These are phyloP conservation scores for Aspergillus panamensis DNA, from an alignment of 495 filamentous ascomycete species.

Conservation along the genomic window DNA sequence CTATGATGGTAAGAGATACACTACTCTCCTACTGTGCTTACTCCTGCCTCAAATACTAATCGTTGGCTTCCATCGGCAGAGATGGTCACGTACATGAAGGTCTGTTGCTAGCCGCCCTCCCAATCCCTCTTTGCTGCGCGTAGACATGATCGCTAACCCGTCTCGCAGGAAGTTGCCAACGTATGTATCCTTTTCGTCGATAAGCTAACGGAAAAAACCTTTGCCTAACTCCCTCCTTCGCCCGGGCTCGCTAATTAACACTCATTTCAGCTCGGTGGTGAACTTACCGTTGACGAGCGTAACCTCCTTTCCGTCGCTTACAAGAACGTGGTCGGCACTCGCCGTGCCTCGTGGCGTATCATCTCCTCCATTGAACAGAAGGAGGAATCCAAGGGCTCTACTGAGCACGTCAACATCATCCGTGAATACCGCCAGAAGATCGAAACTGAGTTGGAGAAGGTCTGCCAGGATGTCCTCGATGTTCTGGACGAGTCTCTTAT, in stretches of 20 bases:
- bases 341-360: constrained; percentile 98
- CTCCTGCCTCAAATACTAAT: constrained; percentile 24
- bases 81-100: constrained; percentile 99
- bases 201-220: background rate
- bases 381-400: constrained; percentile 98
- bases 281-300: constrained; percentile 94
- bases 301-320: constrained; percentile 98
- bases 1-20: constrained; percentile 79
- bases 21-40: constrained; percentile 6
- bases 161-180: constrained; percentile 86
- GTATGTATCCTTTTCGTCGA: constrained; percentile 46
- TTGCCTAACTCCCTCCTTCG: constrained; percentile 4
- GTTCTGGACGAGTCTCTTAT: constrained; percentile 95
- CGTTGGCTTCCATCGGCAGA: constrained; percentile 47
- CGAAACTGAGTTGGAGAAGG: constrained; percentile 93
- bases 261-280: constrained; percentile 69
- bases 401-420: constrained; percentile 94
- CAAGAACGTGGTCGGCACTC: constrained; percentile 99
- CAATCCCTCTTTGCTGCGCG: constrained; percentile 14
- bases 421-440: constrained; percentile 99
- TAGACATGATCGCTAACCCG: constrained; percentile 33
- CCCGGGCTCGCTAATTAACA: constrained; percentile 24
- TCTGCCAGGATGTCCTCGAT: constrained; percentile 97
- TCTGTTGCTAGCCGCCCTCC: constrained; percentile 38
- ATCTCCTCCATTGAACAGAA: constrained; percentile 99